A percentile compares a stretch with the other conserved stretches of the same genome.
phyloP scores from a whole-genome alignment of 768 basidiomycete genomes.

The Holtermanniella nyarrowii region DNA sequence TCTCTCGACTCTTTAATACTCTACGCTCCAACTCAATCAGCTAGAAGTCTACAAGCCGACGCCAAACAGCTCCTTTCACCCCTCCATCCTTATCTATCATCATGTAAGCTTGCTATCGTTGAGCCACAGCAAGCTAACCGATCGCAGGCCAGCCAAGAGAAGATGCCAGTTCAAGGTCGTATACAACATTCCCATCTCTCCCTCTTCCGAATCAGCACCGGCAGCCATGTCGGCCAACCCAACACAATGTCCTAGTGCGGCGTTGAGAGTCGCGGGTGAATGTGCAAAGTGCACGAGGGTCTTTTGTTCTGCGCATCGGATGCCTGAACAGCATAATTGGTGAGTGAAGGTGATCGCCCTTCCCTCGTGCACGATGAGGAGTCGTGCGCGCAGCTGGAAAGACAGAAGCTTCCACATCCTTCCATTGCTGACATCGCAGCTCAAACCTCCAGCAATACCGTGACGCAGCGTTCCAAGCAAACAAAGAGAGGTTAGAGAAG shows the following conservation, averaged over 20 bases:
- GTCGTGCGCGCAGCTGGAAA: neutral
- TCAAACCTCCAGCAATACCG: conserved; percentile 37
- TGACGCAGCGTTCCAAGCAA: conserved; percentile 38
- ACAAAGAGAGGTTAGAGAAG: conserved; percentile 37
- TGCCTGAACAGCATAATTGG: conserved; percentile 39
- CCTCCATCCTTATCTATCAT: too few relatives aligned
- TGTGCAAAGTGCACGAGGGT: conserved; percentile 34
- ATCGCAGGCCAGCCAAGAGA: conserved; percentile 40
- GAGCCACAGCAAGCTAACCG: too few relatives aligned
- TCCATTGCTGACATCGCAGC: conserved; percentile 10
- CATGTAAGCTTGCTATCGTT: too few relatives aligned
- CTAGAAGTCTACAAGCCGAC: too few relatives aligned
- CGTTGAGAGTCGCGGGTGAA: conserved; percentile 33
- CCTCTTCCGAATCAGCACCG: conserved; percentile 11
- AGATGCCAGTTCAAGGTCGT: conserved; percentile 38
- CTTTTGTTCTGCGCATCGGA: conserved; percentile 35
- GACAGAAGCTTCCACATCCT: neutral
- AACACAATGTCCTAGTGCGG: conserved; percentile 35
- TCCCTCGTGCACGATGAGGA: neutral
- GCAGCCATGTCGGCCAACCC: conserved; percentile 35
- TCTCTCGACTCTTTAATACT: too few relatives aligned
- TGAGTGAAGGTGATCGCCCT: conserved; percentile 13
- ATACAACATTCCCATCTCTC: conserved; percentile 34
- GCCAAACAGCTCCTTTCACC: too few relatives aligned
- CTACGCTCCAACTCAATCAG: too few relatives aligned